phyloP scores from a whole-genome alignment of 139 green algal genomes.

The Limnomonas spitsbergensis region DNA sequence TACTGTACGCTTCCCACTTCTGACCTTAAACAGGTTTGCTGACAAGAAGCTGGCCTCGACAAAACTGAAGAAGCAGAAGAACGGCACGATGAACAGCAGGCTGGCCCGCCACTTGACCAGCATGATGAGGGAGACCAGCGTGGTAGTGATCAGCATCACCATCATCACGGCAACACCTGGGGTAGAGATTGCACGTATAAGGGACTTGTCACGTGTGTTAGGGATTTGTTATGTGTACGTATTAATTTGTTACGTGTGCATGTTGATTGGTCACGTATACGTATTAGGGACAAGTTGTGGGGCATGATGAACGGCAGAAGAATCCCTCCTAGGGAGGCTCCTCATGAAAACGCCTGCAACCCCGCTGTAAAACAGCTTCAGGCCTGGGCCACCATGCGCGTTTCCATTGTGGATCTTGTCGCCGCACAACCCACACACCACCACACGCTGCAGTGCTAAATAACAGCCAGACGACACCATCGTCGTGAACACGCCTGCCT shows the following conservation, averaged over 20 bases:
- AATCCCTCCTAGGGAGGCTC: too few relatives aligned
- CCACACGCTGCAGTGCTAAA: too few relatives aligned
- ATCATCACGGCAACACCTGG: slow-evolving; percentile 28
- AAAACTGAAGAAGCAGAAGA: slow-evolving; percentile 7
- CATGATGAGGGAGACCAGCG: slow-evolving; percentile 28
- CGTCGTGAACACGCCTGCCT: too few relatives aligned
- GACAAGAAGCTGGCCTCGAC: slow-evolving; percentile 21
- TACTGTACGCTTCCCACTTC: too few relatives aligned
- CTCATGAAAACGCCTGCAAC: too few relatives aligned
- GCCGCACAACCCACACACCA: too few relatives aligned
- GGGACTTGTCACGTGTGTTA: background rate
- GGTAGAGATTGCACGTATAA: background rate
- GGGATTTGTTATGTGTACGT: background rate
- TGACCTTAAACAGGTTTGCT: slow-evolving; percentile 36
- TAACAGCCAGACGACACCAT: too few relatives aligned
- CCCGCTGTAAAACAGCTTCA: too few relatives aligned
- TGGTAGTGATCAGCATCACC: slow-evolving; percentile 32
- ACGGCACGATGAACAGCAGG: slow-evolving; percentile 12
- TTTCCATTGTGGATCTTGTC: too few relatives aligned
- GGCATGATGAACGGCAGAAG: too few relatives aligned
- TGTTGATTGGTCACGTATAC: background rate
- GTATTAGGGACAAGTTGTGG: too few relatives aligned
- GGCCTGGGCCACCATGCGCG: too few relatives aligned
- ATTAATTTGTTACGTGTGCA: background rate
- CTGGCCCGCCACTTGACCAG: slow-evolving; percentile 20